Percentiles rank a stretch among this genome's conserved stretches.
Evolutionary conservation across 148 eudicot species (phyloP).

Genomic region (Rhododendron ferrugineum): DNA sequence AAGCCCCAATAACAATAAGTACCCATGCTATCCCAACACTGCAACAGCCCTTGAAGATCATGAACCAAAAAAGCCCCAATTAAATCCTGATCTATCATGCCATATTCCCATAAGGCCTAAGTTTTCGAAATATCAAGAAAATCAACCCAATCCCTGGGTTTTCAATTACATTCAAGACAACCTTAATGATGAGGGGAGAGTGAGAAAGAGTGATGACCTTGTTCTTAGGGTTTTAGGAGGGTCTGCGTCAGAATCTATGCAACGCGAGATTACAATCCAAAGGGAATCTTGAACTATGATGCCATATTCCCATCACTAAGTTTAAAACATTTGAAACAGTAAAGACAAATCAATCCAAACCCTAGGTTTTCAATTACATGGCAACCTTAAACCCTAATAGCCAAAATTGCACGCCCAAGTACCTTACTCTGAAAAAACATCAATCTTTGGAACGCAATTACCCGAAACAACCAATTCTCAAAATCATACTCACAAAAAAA

Average conservation of each 20-base stretch:
- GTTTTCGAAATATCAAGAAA: neutral
- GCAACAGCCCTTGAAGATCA: neutral
- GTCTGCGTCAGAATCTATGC: slow-evolving; percentile 12
- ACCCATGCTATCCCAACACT: neutral
- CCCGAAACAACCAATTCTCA: neutral
- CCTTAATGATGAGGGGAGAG: too few relatives aligned
- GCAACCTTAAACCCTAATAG: neutral
- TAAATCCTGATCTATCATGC: neutral
- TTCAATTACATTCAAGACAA: neutral
- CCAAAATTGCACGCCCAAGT: neutral
- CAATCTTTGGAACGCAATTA: neutral
- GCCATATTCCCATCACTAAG: neutral
- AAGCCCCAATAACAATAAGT: neutral
- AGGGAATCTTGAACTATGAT: neutral
- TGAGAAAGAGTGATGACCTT: slow-evolving; percentile 3
- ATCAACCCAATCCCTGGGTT: neutral
- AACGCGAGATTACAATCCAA: neutral
- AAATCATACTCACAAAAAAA: neutral
- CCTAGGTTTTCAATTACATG: neutral
- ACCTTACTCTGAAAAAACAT: neutral
- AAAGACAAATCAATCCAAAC: neutral
- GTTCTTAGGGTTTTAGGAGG: slow-evolving; percentile 11
- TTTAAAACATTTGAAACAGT: neutral
- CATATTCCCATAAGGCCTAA: neutral
- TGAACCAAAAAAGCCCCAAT: neutral